These are phyloP conservation scores for Atalantia buxifolia DNA, from an alignment of 345 rosid genomes.

Conservation along the genomic window DNA sequence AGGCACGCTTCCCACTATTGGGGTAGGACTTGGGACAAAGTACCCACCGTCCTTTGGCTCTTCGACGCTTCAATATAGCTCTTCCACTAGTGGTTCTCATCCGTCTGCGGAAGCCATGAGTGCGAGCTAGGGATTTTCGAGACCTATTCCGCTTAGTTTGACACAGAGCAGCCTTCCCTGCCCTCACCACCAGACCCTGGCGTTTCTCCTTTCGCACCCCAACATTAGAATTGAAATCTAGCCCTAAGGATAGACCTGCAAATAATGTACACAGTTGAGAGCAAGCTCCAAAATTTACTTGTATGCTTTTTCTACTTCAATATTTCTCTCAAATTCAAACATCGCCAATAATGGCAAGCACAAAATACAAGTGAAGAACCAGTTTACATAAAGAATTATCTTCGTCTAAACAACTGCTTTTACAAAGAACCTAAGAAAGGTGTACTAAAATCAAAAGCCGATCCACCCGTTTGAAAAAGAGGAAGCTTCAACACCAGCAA, in stretches of 20 bases:
- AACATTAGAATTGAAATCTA: conserved; percentile 38
- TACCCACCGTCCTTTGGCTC: conserved; percentile 86
- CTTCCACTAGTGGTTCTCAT: conserved; percentile 91
- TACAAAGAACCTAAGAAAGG: no score
- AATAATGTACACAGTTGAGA: not conserved
- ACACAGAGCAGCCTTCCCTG: conserved; percentile 82
- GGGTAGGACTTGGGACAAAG: conserved; percentile 92
- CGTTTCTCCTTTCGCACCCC: conserved; percentile 38
- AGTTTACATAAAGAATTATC: not conserved
- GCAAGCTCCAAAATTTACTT: not conserved
- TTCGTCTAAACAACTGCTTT: no score
- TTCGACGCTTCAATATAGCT: conserved; percentile 78
- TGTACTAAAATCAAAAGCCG: not conserved
- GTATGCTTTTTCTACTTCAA: not conserved
- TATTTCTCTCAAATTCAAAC: not conserved
- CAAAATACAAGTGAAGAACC: not conserved
- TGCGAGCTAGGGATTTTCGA: conserved; percentile 85
- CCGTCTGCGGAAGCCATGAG: conserved; percentile 86
- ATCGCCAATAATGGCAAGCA: not conserved
- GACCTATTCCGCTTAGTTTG: conserved; percentile 91
- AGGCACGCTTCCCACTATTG: conserved; percentile 64
- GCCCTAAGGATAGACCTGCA: conserved; percentile 67
- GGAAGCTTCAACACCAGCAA: not conserved
- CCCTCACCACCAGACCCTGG: conserved; percentile 75
- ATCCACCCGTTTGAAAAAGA: not conserved